Percentiles rank a stretch among this genome's conserved stretches.
Evolutionary conservation across 495 filamentous ascomycete species (phyloP).

Genomic region (Usnea hakonensis): DNA sequence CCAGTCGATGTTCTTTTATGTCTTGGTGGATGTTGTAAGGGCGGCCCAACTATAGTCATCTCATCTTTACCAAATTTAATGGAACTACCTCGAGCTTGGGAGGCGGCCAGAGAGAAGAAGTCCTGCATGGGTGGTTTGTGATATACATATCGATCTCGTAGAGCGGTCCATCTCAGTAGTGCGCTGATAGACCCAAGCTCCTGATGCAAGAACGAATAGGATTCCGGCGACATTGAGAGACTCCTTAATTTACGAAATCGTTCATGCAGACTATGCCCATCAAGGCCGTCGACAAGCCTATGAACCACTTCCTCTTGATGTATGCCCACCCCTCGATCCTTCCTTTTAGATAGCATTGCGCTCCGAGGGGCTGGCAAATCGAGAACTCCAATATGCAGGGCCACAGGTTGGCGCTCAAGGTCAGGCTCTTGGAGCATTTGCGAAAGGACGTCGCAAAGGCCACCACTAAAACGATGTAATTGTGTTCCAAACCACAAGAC

Average conservation of each 20-base stretch:
- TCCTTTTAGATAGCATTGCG: background rate
- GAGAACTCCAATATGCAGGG: background rate
- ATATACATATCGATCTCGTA: conserved; percentile 3
- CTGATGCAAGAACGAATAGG: background rate
- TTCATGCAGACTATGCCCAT: background rate
- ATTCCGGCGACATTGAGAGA: background rate
- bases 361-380: background rate
- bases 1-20: background rate
- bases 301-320: background rate
- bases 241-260: background rate
- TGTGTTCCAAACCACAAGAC: background rate
- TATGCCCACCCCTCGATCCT: background rate
- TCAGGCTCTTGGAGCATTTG: conserved; percentile 9
- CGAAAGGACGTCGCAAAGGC: background rate
- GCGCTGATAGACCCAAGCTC: conserved; percentile 6
- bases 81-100: background rate
- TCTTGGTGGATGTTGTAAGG: background rate
- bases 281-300: background rate
- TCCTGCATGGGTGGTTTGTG: conserved; percentile 6
- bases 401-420: conserved; percentile 3
- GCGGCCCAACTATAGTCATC: background rate
- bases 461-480: background rate
- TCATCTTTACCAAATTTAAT: background rate
- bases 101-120: background rate
- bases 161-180: background rate